A percentile compares a stretch with the other conserved stretches of the same genome.
phyloP scores from a whole-genome alignment of 495 filamentous ascomycete genomes.

The Xylona heveae region DNA sequence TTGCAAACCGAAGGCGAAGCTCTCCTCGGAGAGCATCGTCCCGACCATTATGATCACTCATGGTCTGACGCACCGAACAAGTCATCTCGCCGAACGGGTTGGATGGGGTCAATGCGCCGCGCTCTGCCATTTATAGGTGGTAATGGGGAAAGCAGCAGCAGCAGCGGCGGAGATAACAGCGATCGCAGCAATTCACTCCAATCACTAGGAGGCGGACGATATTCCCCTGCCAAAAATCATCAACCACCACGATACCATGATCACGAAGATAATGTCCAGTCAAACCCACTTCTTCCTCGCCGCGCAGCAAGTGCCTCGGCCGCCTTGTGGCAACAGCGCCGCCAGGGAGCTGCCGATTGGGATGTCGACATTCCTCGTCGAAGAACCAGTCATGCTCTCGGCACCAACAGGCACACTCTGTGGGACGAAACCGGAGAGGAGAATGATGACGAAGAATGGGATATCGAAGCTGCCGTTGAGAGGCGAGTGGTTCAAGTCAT shows the following conservation, averaged over 20 bases:
- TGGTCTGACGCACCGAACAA: too few species aligned
- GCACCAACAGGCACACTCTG: slow-evolving; percentile 4
- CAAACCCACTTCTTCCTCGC: slow-evolving; percentile 25
- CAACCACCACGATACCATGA: slow-evolving; percentile 7
- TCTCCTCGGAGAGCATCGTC: too few species aligned
- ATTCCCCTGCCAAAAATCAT: too few species aligned
- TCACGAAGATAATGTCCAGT: slow-evolving; percentile 13
- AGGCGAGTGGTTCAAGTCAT: slow-evolving; percentile 72
- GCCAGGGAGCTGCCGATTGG: slow-evolving; percentile 37
- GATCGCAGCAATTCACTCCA: too few species aligned
- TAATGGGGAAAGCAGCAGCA: slow-evolving; percentile 13
- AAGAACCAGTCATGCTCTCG: slow-evolving; percentile 8
- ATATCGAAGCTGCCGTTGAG: slow-evolving; percentile 67
- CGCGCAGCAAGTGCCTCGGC: slow-evolving; percentile 37
- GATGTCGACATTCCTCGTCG: slow-evolving; percentile 13
- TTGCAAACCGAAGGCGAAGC: slow-evolving; percentile 4
- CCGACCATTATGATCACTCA: too few species aligned
- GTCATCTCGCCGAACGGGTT: too few species aligned
- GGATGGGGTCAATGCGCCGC: slow-evolving; percentile 4
- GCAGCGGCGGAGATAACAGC: slow-evolving; percentile 9
- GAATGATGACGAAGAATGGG: slow-evolving; percentile 57
- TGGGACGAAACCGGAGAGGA: slow-evolving; percentile 6
- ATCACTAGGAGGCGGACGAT: too few species aligned
- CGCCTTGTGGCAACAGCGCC: slow-evolving; percentile 33
- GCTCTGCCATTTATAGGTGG: slow-evolving; percentile 10